phyloP scores from a whole-genome alignment of 2,329 filamentous ascomycete genomes.

The Penicillium psychrosexuale region DNA sequence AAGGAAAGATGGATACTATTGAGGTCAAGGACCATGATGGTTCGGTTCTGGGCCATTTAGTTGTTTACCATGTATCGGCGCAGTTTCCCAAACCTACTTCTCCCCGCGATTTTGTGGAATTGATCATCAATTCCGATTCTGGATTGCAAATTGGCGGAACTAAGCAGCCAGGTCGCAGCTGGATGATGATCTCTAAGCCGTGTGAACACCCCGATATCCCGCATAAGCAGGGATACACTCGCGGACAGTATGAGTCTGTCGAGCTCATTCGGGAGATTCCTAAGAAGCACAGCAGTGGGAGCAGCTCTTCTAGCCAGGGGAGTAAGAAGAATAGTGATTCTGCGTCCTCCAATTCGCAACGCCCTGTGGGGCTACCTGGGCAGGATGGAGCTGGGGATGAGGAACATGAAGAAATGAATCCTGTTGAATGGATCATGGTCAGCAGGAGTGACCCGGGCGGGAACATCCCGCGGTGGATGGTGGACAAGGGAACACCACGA shows the following conservation, averaged over 20 bases:
- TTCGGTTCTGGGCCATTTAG: slow-evolving; percentile 25
- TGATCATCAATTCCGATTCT: slow-evolving; percentile 65
- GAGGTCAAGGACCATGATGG: slow-evolving; percentile 50
- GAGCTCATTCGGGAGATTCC: slow-evolving; percentile 86
- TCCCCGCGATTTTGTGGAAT: slow-evolving; percentile 80
- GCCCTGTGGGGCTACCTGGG: slow-evolving; percentile 33
- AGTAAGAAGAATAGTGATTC: slow-evolving; percentile 35
- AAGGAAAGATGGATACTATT: slow-evolving; percentile 66
- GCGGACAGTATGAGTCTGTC: slow-evolving; percentile 85
- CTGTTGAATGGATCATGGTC: slow-evolving; percentile 90
- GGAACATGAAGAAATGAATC: slow-evolving; percentile 56
- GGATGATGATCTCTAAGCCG: slow-evolving; percentile 84
- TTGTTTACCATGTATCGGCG: slow-evolving; percentile 80
- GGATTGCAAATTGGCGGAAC: slow-evolving; percentile 31
- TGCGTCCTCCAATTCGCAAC: slow-evolving; percentile 30
- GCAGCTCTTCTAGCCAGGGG: slow-evolving; percentile 10
- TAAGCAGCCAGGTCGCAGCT: slow-evolving; percentile 58
- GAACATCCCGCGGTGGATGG: slow-evolving; percentile 82
- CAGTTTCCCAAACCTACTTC: slow-evolving; percentile 88
- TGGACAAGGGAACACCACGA: slow-evolving; percentile 81
- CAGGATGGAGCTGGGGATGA: slow-evolving; percentile 11
- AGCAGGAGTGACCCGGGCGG: slow-evolving; percentile 85
- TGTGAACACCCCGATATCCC: slow-evolving; percentile 73
- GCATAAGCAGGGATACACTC: slow-evolving; percentile 68
- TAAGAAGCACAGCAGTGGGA: slow-evolving; percentile 17